Conservation (phyloP, 2,329 filamentous ascomycete genomes). For the Kalmusia sp. region DNA sequence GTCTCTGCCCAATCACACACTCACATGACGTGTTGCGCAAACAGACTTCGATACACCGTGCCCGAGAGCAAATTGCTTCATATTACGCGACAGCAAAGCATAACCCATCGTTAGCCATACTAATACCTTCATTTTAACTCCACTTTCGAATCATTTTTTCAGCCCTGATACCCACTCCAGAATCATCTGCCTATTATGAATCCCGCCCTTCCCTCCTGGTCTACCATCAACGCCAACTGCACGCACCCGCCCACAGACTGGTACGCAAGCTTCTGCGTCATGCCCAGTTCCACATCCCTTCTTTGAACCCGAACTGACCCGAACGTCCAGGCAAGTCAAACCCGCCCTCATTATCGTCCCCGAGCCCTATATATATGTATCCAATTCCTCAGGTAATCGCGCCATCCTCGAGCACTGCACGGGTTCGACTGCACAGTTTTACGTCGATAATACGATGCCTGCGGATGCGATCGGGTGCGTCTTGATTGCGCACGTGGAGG, state of each 20-base stretch:
- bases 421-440: not conserved
- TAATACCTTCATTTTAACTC: too few relatives aligned
- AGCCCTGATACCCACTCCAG: too few relatives aligned
- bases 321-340: not conserved
- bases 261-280: too few relatives aligned
- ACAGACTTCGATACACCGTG: too few relatives aligned
- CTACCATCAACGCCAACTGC: not conserved
- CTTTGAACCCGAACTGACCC: not conserved
- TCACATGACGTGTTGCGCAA: too few relatives aligned
- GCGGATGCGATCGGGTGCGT: conserved; percentile 1
- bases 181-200: too few relatives aligned
- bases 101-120: too few relatives aligned
- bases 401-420: conserved; percentile 1
- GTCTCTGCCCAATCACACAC: too few relatives aligned
- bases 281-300: too few relatives aligned
- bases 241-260: not conserved
- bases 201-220: not conserved
- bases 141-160: too few relatives aligned
- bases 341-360: not conserved
- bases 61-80: too few relatives aligned
- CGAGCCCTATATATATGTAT: conserved; percentile 3
- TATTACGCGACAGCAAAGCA: too few relatives aligned
- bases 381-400: conserved; percentile 1
- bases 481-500: conserved; percentile 1
- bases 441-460: conserved; percentile 2